These are phyloP conservation scores for Silene coronaria DNA, from an alignment of 179 eudicot species.

Conservation along the genomic window DNA sequence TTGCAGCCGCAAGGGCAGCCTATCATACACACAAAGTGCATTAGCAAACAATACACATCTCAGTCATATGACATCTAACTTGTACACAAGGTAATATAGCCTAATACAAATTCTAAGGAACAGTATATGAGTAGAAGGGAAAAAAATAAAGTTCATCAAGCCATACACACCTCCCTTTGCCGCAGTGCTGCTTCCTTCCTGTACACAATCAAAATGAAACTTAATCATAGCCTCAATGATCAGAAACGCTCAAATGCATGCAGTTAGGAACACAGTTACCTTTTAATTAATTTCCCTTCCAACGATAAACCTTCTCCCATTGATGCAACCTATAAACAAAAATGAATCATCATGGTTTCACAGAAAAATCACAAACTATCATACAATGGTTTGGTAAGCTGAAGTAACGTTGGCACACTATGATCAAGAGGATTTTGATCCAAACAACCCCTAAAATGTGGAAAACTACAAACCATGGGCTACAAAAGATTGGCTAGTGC, in stretches of 20 bases:
- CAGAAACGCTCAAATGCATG: slow-evolving; percentile 3
- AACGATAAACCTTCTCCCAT: slow-evolving; percentile 92
- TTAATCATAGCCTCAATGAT: slow-evolving; percentile 11
- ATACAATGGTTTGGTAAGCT: not conserved
- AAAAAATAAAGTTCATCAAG: not conserved
- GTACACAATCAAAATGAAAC: slow-evolving; percentile 30
- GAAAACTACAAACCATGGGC: not conserved
- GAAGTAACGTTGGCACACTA: not conserved
- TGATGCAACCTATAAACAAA: slow-evolving; percentile 66
- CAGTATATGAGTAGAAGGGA: not conserved
- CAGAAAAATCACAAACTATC: slow-evolving; percentile 1
- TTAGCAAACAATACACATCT: slow-evolving; percentile 13
- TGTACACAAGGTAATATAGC: slow-evolving; percentile 1
- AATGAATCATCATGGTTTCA: slow-evolving; percentile 2
- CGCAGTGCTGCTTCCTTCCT: slow-evolving; percentile 97
- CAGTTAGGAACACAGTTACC: slow-evolving; percentile 40
- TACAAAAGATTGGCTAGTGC: not conserved
- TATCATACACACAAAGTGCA: slow-evolving; percentile 25
- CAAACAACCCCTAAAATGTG: not conserved
- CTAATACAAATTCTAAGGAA: not conserved
- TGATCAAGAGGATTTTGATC: slow-evolving; percentile 1
- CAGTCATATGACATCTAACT: not conserved
- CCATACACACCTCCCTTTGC: slow-evolving; percentile 78
- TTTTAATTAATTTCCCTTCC: slow-evolving; percentile 85
- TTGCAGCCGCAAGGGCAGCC: slow-evolving; percentile 90